Evolutionary conservation across 495 filamentous ascomycete genomes (phyloP).

Genomic region (Rusavskia elegans): DNA sequence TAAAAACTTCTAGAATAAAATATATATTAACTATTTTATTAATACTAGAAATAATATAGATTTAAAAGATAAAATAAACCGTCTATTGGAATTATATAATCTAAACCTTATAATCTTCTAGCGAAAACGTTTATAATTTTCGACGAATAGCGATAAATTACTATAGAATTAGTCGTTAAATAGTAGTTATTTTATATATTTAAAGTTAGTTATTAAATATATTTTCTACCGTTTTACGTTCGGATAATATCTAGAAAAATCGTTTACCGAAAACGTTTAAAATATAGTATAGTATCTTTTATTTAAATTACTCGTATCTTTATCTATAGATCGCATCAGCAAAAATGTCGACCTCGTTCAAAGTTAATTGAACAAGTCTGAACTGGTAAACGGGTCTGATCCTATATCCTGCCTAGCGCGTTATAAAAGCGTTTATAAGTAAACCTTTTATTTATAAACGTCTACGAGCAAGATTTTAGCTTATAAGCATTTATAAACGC

Average conservation of each 20-base stretch:
- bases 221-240: neutral
- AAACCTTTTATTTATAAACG: too few species aligned
- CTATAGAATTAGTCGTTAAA: neutral
- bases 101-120: neutral
- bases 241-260: constrained; percentile 4
- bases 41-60: too few species aligned
- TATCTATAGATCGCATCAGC: too few species aligned
- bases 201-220: neutral
- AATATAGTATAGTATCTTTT: constrained; percentile 2
- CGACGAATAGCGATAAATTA: neutral
- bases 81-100: neutral
- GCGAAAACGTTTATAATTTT: neutral
- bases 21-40: constrained; percentile 1
- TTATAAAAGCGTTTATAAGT: too few species aligned
- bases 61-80: neutral
- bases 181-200: too few species aligned
- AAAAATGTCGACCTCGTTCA: too few species aligned
- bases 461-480: too few species aligned
- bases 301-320: neutral
- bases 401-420: too few species aligned
- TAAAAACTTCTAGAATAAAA: neutral
- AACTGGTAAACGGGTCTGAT: too few species aligned
- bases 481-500: too few species aligned
- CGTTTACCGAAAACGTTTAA: neutral
- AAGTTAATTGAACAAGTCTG: too few species aligned